Evolutionary conservation across 176 grass and related monocot species (phyloP).

Genomic region (Puya raimondii): DNA sequence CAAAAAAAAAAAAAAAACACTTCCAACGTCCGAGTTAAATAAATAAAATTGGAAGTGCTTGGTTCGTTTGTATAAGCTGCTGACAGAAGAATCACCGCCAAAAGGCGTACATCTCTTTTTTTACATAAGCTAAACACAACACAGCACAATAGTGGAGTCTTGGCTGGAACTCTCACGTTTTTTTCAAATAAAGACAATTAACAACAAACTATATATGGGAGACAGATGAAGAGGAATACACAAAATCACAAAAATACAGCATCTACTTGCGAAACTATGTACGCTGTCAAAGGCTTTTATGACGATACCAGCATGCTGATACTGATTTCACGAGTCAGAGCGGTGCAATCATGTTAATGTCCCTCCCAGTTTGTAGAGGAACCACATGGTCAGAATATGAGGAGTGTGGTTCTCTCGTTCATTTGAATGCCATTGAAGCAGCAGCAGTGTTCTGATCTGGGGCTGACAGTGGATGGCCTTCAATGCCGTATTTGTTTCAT

Average conservation of each 20-base stretch:
- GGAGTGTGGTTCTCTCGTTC: background rate
- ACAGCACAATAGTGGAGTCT: too few relatives aligned
- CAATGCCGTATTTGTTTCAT: slow-evolving; percentile 5
- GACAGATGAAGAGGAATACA: background rate
- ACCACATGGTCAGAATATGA: background rate
- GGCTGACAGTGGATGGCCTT: background rate
- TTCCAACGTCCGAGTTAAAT: too few relatives aligned
- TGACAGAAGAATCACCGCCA: too few relatives aligned
- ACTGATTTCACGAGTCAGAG: background rate
- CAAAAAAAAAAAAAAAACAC: too few relatives aligned
- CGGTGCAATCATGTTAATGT: background rate
- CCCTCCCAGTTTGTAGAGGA: background rate
- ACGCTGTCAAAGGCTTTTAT: background rate
- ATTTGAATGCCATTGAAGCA: background rate
- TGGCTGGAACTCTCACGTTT: too few relatives aligned
- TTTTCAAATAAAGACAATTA: too few relatives aligned
- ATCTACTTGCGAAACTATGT: background rate
- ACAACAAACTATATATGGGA: background rate
- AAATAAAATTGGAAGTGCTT: too few relatives aligned
- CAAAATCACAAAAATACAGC: background rate
- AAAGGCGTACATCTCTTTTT: too few relatives aligned
- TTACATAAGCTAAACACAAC: too few relatives aligned
- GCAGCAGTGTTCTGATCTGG: background rate
- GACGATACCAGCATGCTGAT: background rate
- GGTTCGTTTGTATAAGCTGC: too few relatives aligned